Percentiles rank a stretch among this genome's conserved stretches.
These are phyloP conservation scores for Blastobotrys illinoisensis DNA, from an alignment of 1,139 yeast genomes.

Conservation along the genomic window DNA sequence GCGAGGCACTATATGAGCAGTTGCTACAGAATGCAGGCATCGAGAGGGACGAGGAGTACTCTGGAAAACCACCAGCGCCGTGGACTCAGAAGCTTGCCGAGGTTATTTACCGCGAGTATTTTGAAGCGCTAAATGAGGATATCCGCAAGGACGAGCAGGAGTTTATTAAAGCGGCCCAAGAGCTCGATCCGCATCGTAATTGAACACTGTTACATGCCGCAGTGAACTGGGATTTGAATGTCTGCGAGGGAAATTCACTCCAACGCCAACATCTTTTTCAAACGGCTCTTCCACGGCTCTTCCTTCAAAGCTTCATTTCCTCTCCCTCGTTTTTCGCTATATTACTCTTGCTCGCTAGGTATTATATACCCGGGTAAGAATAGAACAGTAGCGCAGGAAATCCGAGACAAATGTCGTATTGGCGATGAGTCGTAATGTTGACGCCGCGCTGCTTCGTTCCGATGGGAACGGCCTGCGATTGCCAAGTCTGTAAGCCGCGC, in stretches of 20 bases:
- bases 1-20: slow-evolving; percentile 23
- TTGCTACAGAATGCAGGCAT: slow-evolving; percentile 26
- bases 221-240: too few species aligned
- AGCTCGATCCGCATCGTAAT: slow-evolving; percentile 14
- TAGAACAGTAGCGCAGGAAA: neutral
- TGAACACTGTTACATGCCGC: too few species aligned
- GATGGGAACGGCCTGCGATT: neutral
- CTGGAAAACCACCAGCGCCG: slow-evolving; percentile 20
- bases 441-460: neutral
- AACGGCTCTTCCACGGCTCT: too few species aligned
- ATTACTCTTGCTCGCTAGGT: too few species aligned
- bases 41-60: slow-evolving; percentile 14
- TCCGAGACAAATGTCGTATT: too few species aligned
- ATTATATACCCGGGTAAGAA: too few species aligned
- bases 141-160: slow-evolving; percentile 27
- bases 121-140: slow-evolving; percentile 23
- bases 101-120: slow-evolving; percentile 27
- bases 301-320: too few species aligned
- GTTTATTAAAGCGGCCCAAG: slow-evolving; percentile 22
- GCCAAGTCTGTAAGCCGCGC: neutral
- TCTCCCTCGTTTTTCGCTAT: too few species aligned
- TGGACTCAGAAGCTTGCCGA: slow-evolving; percentile 31
- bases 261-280: too few species aligned
- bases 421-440: neutral
- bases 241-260: too few species aligned